Evolutionary conservation across 2,329 filamentous ascomycete genomes (phyloP), one percentile per base, ranked within the genome.

Genomic region (Fusarium sp.): DNA sequence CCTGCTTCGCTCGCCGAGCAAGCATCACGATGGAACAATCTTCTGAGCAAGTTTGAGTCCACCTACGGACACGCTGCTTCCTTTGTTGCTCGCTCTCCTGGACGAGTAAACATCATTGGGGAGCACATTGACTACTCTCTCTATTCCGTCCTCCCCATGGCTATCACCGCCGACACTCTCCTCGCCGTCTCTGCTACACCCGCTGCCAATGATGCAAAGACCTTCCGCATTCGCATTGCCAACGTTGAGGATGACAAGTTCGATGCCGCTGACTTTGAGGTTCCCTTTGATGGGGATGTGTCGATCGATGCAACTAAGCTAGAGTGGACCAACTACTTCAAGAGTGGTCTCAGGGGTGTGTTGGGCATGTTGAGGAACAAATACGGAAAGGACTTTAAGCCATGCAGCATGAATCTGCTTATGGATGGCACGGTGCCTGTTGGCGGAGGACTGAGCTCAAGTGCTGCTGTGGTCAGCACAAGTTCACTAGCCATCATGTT

Each of bases 81-180:
- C 61, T 97, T 97, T 75, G 88, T 98, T 20, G 88, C 95, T 11
- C 90, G 96, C 67, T 97, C 94, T 56, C 96, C 96, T 2, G 96
- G 96, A 62, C 88, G 96, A 71, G 96, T 99, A 71, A 98, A 98
- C 82, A 96, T 99, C 76, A 97, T 99, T 77, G 96, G 96, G 79
- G 96, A 99, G 85, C 96, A 99, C 82, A 97, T 99, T 75, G 96
- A 99, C 83, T 99, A 99, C 82, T 97, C 93, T 15, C 88, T 99
- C 20, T 99, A 98, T 83, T 90, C 96, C 72, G 94, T 97, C 62
- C 85, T 99, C 23, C 96, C 96, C 52, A 97, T 97, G 89, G 96
- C 95, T 66, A 94, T 98, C 71, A 93, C 92, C 7, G 92, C 93
- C 66, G 96, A 99, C 79, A 91, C 94, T 58, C 86, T 99, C 62